phyloP scores from a whole-genome alignment of 2,329 filamentous ascomycete species.

The Meredithiella fracta region DNA sequence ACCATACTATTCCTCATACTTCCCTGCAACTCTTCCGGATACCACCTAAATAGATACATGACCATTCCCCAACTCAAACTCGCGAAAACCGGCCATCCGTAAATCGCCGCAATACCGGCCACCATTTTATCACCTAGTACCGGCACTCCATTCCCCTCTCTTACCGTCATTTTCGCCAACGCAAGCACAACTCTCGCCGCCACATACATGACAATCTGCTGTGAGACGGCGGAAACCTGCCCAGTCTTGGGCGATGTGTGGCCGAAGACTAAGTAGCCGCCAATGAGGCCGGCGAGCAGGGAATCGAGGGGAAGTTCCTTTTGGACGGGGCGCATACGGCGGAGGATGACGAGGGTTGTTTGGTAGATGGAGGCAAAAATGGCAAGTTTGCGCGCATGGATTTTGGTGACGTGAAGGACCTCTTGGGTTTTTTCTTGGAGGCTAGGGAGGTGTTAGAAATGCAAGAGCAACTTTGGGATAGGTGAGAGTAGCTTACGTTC shows the following conservation, averaged over 20 bases:
- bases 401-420: constrained; percentile 71
- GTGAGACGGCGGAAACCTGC: constrained; percentile 63
- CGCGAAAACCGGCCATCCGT: constrained; percentile 88
- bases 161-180: constrained; percentile 66
- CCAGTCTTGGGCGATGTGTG: constrained; percentile 43
- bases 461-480: not conserved
- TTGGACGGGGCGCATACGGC: constrained; percentile 39
- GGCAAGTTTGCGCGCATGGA: constrained; percentile 81
- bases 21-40: constrained; percentile 79
- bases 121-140: constrained; percentile 26
- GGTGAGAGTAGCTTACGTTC: constrained; percentile 40
- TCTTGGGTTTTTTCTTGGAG: constrained; percentile 62
- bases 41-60: constrained; percentile 88
- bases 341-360: constrained; percentile 57
- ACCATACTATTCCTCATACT: constrained; percentile 91
- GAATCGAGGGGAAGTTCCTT: constrained; percentile 61
- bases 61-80: constrained; percentile 80
- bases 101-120: constrained; percentile 36
- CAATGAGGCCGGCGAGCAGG: constrained; percentile 72
- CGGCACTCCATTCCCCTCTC: constrained; percentile 36
- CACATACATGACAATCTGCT: constrained; percentile 97
- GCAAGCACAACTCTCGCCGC: constrained; percentile 82
- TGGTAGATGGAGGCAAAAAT: constrained; percentile 90
- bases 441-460: constrained; percentile 19
- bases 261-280: constrained; percentile 88